Percentiles rank a stretch among this genome's conserved stretches.
Evolutionary conservation across 2,329 filamentous ascomycete genomes (phyloP).

Genomic region (Penicillium sp.): DNA sequence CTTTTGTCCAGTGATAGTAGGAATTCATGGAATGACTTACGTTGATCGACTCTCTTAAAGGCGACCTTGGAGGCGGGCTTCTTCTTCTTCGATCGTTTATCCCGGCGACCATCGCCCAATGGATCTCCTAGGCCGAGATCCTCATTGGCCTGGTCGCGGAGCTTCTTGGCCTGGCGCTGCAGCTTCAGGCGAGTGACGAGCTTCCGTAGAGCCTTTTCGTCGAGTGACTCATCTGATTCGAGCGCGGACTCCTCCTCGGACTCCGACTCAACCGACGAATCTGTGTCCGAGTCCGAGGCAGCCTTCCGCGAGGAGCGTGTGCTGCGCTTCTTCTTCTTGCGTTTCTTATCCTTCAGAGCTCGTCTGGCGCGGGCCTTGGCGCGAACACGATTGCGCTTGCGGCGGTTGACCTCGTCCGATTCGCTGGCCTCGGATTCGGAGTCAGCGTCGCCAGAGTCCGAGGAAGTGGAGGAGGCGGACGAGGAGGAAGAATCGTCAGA

Average conservation of each 20-base stretch:
- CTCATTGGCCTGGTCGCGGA: constrained; percentile 34
- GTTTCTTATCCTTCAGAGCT: constrained; percentile 29
- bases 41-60: constrained; percentile 71
- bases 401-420: constrained; percentile 28
- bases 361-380: constrained; percentile 43
- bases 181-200: constrained; percentile 37
- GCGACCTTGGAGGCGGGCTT: constrained; percentile 61
- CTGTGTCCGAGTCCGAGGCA: constrained; percentile 10
- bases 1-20: neutral
- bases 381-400: constrained; percentile 40
- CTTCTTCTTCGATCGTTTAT: constrained; percentile 44
- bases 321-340: constrained; percentile 43
- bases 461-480: constrained; percentile 26
- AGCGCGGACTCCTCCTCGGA: constrained; percentile 32
- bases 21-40: constrained; percentile 31
- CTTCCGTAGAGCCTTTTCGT: constrained; percentile 39
- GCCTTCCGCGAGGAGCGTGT: constrained; percentile 36
- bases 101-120: constrained; percentile 16
- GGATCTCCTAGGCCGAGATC: constrained; percentile 34
- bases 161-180: constrained; percentile 39
- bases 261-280: constrained; percentile 26
- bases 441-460: constrained; percentile 12
- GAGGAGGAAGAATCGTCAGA: constrained; percentile 12
- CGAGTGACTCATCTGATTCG: constrained; percentile 33
- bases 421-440: constrained; percentile 27